phyloP scores from a whole-genome alignment of 2,329 filamentous ascomycete genomes.

The Alternaria sp. region DNA sequence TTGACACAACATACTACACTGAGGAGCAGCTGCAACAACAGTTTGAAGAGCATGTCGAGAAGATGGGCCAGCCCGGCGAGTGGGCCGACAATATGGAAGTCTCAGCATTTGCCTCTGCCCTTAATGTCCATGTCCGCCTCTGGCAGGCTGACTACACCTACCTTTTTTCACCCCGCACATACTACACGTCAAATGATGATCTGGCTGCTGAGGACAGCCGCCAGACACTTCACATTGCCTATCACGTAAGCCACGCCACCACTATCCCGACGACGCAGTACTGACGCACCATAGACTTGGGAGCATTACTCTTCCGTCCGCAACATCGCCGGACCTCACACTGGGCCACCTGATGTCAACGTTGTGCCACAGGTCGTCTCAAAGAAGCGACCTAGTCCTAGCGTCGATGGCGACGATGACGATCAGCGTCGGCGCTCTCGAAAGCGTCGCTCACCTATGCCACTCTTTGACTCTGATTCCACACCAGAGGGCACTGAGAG shows the following conservation, averaged over 20 bases:
- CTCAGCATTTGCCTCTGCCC: constrained; percentile 70
- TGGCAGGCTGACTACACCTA: constrained; percentile 65
- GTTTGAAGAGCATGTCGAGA: constrained; percentile 65
- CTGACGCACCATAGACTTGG: constrained; percentile 60
- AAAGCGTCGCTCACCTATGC: constrained; percentile 61
- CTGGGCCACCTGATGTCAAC: constrained; percentile 62
- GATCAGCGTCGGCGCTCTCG: constrained; percentile 60
- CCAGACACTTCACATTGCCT: constrained; percentile 66
- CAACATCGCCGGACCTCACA: constrained; percentile 66
- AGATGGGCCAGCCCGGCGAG: constrained; percentile 68
- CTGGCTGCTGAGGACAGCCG: constrained; percentile 45
- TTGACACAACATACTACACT: constrained; percentile 59
- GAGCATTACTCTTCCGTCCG: constrained; percentile 74
- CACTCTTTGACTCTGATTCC: constrained; percentile 55
- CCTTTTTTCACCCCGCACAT: constrained; percentile 57
- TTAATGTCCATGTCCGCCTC: constrained; percentile 69
- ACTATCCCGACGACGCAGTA: constrained; percentile 2
- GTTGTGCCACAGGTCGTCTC: constrained; percentile 38
- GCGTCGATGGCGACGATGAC: constrained; percentile 61
- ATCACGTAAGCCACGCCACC: constrained; percentile 61
- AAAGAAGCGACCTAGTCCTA: constrained; percentile 61
- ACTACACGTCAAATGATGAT: constrained; percentile 34
- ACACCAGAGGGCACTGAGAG: constrained; percentile 47
- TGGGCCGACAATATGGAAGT: constrained; percentile 76
- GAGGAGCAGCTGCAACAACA: constrained; percentile 62